These are phyloP conservation scores for Galeopsis tetrahit DNA, from an alignment of 257 asterid species.

Conservation along the genomic window DNA sequence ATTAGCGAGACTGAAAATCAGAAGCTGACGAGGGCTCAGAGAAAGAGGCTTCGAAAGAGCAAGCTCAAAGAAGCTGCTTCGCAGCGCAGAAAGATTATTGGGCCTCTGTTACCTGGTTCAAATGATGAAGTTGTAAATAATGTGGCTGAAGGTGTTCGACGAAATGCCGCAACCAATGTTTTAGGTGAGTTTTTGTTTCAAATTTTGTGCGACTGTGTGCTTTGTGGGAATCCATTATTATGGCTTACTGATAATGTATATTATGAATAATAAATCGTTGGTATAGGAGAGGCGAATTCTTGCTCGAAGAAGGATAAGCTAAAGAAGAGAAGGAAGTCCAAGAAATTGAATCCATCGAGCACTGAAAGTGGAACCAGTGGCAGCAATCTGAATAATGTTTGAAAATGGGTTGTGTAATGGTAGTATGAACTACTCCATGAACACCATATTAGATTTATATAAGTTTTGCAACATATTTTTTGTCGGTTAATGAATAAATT, in stretches of 20 bases:
- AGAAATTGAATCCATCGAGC: slow-evolving; percentile 42
- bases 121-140: slow-evolving; percentile 10
- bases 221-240: background rate
- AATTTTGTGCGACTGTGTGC: background rate
- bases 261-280: slow-evolving; percentile 1
- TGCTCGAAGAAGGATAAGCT: slow-evolving; percentile 46
- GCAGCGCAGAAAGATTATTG: slow-evolving; percentile 58
- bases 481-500: no score
- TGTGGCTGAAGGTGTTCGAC: slow-evolving; percentile 51
- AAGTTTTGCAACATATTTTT: no score
- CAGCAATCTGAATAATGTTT: background rate
- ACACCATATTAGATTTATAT: no score
- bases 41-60: slow-evolving; percentile 74
- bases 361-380: slow-evolving; percentile 14
- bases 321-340: slow-evolving; percentile 64
- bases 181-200: slow-evolving; percentile 28
- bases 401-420: background rate
- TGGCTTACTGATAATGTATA: background rate
- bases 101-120: slow-evolving; percentile 55
- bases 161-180: slow-evolving; percentile 39
- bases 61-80: slow-evolving; percentile 64
- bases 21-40: slow-evolving; percentile 75
- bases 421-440: no score
- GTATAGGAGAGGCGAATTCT: slow-evolving; percentile 36
- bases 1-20: slow-evolving; percentile 20